Evolutionary conservation across 2,329 filamentous ascomycete genomes (phyloP), one percentile per base, ranked within the genome.

Genomic region (Trematosphaeria pertusa): DNA sequence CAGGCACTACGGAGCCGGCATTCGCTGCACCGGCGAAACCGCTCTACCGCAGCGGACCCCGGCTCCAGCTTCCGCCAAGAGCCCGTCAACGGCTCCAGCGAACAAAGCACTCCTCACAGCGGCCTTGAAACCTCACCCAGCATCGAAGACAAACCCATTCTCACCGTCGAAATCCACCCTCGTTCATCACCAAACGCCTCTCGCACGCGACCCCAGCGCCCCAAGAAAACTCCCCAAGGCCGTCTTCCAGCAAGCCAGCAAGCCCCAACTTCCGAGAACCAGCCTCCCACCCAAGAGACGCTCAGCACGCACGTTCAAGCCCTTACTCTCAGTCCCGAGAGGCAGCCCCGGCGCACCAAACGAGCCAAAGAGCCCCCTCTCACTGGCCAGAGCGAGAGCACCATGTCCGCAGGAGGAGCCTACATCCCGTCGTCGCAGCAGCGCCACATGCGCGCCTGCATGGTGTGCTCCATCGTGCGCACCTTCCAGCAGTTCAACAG

Each of bases 391-490:
- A n/a, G n/a, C n/a, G n/a, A n/a, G n/a, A n/a, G n/a, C n/a, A n/a
- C n/a, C n/a, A n/a, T n/a, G n/a, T n/a, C n/a, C n/a, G n/a, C n/a
- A n/a, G 52, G 52, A 43, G 59, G 59, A 80, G 87, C 85, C 72
- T 91, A 85, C 72, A 87, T 91, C 52, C 76, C 88, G 12, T 82
- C 88, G 5, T 81, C 80, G 70, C 89, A 94, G 75, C 86, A 88
- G 77, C 89, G 92, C 75, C 87, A 89, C 71, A 83, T 96, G 60
- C 92, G 94, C 75, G 94, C 94, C 66, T 99, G 94, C 81, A 97
- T 99, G 91, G 91, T 97, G 61, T 99, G 94, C 84, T 93, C 91
- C 43, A 88, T 97, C 69, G 90, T 97, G 57, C 91, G 93, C 80
- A 87, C 89, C 51, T 85, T 87, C 66, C 81, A 81, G 58, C 87